Evolutionary conservation across 108 stramenopile species (phyloP), one percentile per base, ranked within the genome.

Genomic region (Mediolabrus comicus): DNA sequence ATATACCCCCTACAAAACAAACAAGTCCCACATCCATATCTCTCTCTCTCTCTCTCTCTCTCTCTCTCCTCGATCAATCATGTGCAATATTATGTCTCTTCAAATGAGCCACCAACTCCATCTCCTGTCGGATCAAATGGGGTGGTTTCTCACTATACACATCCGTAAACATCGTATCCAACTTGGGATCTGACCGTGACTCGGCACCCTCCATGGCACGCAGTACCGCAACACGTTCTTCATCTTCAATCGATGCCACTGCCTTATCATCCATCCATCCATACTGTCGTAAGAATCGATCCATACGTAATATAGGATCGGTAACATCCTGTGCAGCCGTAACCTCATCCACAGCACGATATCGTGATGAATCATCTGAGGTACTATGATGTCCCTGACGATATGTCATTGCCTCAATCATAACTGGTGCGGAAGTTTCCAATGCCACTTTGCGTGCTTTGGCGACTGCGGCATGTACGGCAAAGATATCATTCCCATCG

Each of bases 401-500:
- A 80, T 99, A 99, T 9, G 98, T 95, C 97, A 99, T 99, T 25
- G 94, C 92, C 75, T 99, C 98, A 71, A 99, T 87, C 74, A 99
- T 68, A 10, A 98, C 93, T 4, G 98, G 98, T 9, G 81, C 72
- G 35, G 70, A 76, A 38, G 94, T 62, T 27, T 79, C 62, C 27
- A 97, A 38, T 36, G 91, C 88, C 75, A 87, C 81, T 31, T 75
- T 71, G 14, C 93, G 79, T 4, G 98, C 98, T 57, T 80, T 89
- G 3, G 74, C 74, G 12, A 92, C 90, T 19, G 97, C 98, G 5
- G 91, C 88, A 66, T 87, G 80, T 1, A 98, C 93, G 53, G 98
- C 98, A 77, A 98, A 91, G 30, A 94, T 55, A 67, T 99, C 98
- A 64, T 98, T 98, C 19, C 98, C 98, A 83, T 99, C 98, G 0